Conservation (phyloP, 1,284 basidiomycete species). For the Flammula alnicola region DNA sequence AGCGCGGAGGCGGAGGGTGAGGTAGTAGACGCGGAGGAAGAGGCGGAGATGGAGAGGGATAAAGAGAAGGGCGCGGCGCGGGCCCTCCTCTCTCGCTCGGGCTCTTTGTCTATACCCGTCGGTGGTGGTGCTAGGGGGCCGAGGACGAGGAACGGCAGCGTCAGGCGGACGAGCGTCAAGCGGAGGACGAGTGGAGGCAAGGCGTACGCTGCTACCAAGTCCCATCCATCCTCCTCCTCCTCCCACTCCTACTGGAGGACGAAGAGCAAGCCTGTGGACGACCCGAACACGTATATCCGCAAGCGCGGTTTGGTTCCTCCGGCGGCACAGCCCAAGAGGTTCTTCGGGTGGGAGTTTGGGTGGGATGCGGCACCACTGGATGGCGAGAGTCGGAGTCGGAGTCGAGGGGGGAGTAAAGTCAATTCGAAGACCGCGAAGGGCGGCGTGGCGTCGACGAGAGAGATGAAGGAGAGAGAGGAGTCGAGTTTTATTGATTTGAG, state of each 20-base stretch:
- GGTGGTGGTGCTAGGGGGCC: neutral
- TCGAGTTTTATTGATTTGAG: constrained; percentile 21
- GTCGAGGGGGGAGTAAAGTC: constrained; percentile 1
- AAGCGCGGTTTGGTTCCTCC: constrained; percentile 18
- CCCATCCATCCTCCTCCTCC: too few species aligned
- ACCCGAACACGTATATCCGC: constrained; percentile 14
- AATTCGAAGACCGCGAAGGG: too few species aligned
- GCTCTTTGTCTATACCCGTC: constrained; percentile 6
- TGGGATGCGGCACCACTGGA: constrained; percentile 1
- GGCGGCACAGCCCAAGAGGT: neutral
- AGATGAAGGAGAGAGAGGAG: constrained; percentile 7
- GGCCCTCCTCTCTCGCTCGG: constrained; percentile 10
- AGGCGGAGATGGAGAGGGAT: too few species aligned
- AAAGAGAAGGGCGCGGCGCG: constrained; percentile 1
- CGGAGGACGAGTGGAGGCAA: constrained; percentile 1
- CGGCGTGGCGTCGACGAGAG: neutral
- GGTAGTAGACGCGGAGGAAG: neutral
- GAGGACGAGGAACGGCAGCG: too few species aligned
- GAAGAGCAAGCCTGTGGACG: constrained; percentile 11
- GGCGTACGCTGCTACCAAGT: too few species aligned
- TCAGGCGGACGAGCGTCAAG: neutral
- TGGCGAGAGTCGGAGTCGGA: constrained; percentile 1
- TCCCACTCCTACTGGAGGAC: constrained; percentile 1
- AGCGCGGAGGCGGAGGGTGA: constrained; percentile 3
- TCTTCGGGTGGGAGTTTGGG: constrained; percentile 21